phyloP scores from a whole-genome alignment of 2,329 filamentous ascomycete species.

The Phialophora expanda region DNA sequence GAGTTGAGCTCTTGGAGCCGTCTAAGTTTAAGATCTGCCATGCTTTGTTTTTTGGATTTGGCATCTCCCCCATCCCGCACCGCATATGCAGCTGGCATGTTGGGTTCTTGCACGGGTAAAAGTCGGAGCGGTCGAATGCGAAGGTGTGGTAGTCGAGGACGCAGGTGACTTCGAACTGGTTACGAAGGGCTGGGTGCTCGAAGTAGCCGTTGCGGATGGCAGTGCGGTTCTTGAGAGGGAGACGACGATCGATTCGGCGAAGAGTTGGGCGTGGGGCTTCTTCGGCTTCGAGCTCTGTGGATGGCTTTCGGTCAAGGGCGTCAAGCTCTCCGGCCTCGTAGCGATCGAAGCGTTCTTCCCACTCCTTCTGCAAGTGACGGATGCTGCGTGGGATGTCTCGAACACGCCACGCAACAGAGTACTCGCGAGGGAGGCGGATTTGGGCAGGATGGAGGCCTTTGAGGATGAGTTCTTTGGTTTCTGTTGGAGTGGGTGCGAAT shows the following conservation, averaged over 20 bases:
- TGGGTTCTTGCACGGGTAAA: constrained; percentile 38
- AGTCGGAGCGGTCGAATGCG: constrained; percentile 28
- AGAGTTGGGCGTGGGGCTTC: constrained; percentile 21
- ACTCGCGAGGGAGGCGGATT: constrained; percentile 15
- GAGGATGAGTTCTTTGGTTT: constrained; percentile 25
- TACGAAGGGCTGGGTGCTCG: constrained; percentile 5
- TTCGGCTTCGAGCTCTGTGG: constrained; percentile 2
- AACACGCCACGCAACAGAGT: background rate
- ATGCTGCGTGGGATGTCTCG: constrained; percentile 4
- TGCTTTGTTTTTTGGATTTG: constrained; percentile 97
- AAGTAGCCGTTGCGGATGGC: constrained; percentile 10
- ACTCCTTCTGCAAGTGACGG: constrained; percentile 13
- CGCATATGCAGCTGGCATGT: constrained; percentile 68
- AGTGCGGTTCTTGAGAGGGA: constrained; percentile 17
- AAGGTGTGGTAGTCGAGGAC: constrained; percentile 29
- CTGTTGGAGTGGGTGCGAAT: constrained; percentile 21
- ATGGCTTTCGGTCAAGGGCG: constrained; percentile 1
- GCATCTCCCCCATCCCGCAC: constrained; percentile 67
- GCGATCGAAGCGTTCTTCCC: constrained; percentile 9
- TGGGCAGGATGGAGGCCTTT: constrained; percentile 28
- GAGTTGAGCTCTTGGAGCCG: constrained; percentile 96
- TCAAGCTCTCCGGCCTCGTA: constrained; percentile 4
- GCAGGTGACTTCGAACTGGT: constrained; percentile 18
- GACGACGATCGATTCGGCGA: constrained; percentile 18
- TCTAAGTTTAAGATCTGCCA: constrained; percentile 97